Conservation (phyloP, 192 early-diverging fungal species). For the Phlyctochytrium bullatum region DNA sequence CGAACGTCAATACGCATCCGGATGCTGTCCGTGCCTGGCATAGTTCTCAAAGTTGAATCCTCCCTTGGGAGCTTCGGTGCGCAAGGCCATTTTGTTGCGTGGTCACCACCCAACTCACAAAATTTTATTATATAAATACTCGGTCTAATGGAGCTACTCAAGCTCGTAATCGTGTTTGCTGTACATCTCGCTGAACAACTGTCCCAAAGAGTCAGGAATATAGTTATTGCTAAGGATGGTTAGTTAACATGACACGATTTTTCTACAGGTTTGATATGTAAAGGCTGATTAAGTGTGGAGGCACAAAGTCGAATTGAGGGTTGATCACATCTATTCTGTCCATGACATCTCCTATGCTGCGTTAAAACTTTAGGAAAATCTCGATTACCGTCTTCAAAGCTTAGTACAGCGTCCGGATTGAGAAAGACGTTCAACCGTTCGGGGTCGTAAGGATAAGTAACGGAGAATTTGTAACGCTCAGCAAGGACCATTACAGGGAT, state of each 20-base stretch:
- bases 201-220: slow-evolving; percentile 77
- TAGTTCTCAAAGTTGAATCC: slow-evolving; percentile 90
- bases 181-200: slow-evolving; percentile 41
- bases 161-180: slow-evolving; percentile 13
- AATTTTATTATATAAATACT: slow-evolving; percentile 4
- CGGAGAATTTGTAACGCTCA: slow-evolving; percentile 85
- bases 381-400: slow-evolving; percentile 67
- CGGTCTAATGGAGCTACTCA: slow-evolving; percentile 1
- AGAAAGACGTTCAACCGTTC: slow-evolving; percentile 76
- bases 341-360: slow-evolving; percentile 62
- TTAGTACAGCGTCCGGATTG: slow-evolving; percentile 76
- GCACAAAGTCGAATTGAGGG: slow-evolving; percentile 90
- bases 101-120: slow-evolving; percentile 6
- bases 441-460: slow-evolving; percentile 83
- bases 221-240: slow-evolving; percentile 57
- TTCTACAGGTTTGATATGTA: slow-evolving; percentile 87
- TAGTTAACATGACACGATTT: not conserved
- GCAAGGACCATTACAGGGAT: slow-evolving; percentile 92
- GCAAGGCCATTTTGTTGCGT: slow-evolving; percentile 11
- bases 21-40: slow-evolving; percentile 51
- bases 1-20: not conserved
- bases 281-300: slow-evolving; percentile 83
- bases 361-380: not conserved
- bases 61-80: slow-evolving; percentile 40
- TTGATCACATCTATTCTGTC: slow-evolving; percentile 78